Conservation (phyloP, 345 rosid genomes). For the Carallia brachiata region DNA sequence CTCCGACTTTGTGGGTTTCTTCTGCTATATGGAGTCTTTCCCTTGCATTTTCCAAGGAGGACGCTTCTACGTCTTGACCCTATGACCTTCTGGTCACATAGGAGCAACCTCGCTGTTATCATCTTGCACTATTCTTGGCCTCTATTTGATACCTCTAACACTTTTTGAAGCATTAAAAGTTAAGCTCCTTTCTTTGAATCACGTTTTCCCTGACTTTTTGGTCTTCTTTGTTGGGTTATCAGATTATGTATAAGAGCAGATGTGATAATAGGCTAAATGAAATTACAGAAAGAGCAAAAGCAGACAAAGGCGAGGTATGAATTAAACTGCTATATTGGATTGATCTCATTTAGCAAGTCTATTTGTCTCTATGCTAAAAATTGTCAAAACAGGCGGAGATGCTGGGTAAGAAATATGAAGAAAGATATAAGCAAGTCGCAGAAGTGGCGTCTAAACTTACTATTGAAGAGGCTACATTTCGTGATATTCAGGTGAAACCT, state of each 20-base stretch:
- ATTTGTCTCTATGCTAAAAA: conserved; percentile 20
- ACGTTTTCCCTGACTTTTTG: not conserved
- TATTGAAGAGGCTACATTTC: conserved; percentile 90
- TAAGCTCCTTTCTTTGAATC: not conserved
- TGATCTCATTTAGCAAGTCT: conserved; percentile 11
- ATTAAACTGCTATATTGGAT: conserved; percentile 8
- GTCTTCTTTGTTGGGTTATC: conserved; percentile 2
- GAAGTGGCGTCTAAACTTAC: conserved; percentile 93
- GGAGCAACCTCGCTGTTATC: no score
- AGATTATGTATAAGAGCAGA: conserved; percentile 93
- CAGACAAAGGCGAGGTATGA: conserved; percentile 91
- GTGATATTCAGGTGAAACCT: conserved; percentile 71
- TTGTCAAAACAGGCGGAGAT: conserved; percentile 67
- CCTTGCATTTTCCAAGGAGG: no score
- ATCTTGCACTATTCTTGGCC: not conserved
- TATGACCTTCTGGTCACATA: no score
- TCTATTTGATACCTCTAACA: not conserved
- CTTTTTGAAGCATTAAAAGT: not conserved
- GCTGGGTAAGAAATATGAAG: conserved; percentile 90
- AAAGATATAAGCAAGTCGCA: conserved; percentile 95
- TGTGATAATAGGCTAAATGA: conserved; percentile 95
- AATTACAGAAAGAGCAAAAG: conserved; percentile 85
- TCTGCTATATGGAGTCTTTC: no score
- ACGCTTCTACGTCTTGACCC: no score
- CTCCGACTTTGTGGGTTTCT: no score